These are phyloP conservation scores for Perkinsela sp. DNA, from an alignment of 208 protist species.

Conservation along the genomic window DNA sequence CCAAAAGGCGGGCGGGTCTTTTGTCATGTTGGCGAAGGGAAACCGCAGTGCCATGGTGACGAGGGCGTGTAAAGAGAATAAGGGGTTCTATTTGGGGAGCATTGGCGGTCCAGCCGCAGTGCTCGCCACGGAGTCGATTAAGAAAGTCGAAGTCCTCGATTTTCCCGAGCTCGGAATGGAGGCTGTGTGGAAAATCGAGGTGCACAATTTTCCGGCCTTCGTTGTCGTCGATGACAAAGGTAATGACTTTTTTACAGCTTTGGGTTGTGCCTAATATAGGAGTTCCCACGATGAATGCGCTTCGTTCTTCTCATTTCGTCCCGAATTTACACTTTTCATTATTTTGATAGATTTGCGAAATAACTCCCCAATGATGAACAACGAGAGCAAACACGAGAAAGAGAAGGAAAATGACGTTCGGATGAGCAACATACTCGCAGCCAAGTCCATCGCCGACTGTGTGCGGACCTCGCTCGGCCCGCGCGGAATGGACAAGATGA, in stretches of 20 bases:
- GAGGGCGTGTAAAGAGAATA: slow-evolving; percentile 71
- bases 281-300: neutral
- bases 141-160: slow-evolving; percentile 67
- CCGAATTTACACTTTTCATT: neutral
- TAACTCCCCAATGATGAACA: slow-evolving; percentile 6
- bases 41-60: slow-evolving; percentile 71
- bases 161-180: slow-evolving; percentile 68
- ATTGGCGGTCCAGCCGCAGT: slow-evolving; percentile 81
- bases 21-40: slow-evolving; percentile 81
- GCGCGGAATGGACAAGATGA: slow-evolving; percentile 94
- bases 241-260: slow-evolving; percentile 70
- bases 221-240: slow-evolving; percentile 90
- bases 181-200: slow-evolving; percentile 74
- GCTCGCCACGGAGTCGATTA: slow-evolving; percentile 69
- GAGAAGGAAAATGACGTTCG: slow-evolving; percentile 71
- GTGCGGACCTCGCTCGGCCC: slow-evolving; percentile 92
- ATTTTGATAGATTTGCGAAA: neutral
- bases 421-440: slow-evolving; percentile 67
- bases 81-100: slow-evolving; percentile 84
- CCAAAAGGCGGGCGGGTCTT: slow-evolving; percentile 51
- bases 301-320: neutral
- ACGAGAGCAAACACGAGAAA: slow-evolving; percentile 47
- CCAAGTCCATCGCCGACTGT: slow-evolving; percentile 81
- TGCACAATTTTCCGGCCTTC: slow-evolving; percentile 86
- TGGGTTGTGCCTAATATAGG: neutral